Evolutionary conservation across 2,329 filamentous ascomycete genomes (phyloP), one percentile per base, ranked within the genome.

Genomic region (Neofusicoccum cordaticola): DNA sequence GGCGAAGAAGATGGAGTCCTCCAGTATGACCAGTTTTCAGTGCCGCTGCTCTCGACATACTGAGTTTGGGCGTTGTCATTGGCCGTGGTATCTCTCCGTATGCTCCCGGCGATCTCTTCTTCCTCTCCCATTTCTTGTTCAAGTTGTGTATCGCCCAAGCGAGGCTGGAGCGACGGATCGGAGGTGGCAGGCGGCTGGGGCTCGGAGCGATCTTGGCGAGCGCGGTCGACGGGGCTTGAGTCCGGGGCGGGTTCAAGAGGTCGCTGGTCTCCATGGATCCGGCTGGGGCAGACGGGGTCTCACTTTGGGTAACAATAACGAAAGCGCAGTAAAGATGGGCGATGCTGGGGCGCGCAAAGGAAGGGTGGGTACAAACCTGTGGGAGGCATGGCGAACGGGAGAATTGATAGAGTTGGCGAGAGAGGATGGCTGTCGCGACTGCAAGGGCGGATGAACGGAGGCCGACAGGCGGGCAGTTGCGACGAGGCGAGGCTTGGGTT

Each of bases 331-430:
- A 34, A 39, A 15, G 27, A 52, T 52, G 60, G 35, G 60, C n/a
- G 17, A 53, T 15, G 34, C n/a, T 37, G 34, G 39, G n/a, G 51
- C n/a, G 51, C 9, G 41, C n/a, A 47, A 47, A 41, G n/a, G 47
- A 47, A 63, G 11, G 31, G 44, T 19, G 17, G 27, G n/a, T 50
- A 63, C 61, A 56, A 39, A 63, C 61, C 61, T 56, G 61, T 44
- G n/a, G 61, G 61, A 12, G 61, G 61, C 61, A 63, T 63, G 31
- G 12, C 31, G 39, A 11, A 19, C 41, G 31, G 27, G 15, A 15
- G 7, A 4, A 22, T 34, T 13, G 27, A 19, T 2, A n/a, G 11
- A 22, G 27, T 7, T 31, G 27, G 27, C 27, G 27, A 27, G 27
- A 5, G 47, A 34, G 22, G 9, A 34, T 12, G 22, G 27, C 4